A percentile compares a stretch with the other conserved stretches of the same genome.
Evolutionary conservation across 495 filamentous ascomycete genomes (phyloP).

Genomic region (Tuber calosporum): DNA sequence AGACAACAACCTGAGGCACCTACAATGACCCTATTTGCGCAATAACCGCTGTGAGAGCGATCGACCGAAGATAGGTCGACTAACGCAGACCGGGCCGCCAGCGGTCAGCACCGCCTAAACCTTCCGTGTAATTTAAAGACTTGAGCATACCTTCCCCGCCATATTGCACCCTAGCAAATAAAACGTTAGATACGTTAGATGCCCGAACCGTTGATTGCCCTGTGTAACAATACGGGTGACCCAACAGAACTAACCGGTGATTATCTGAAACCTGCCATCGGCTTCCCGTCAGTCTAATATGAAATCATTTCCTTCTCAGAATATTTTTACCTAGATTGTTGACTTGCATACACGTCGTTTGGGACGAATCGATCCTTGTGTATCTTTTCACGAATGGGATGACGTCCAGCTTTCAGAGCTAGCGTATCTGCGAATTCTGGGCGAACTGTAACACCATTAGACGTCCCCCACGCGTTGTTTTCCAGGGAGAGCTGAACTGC

Average conservation of each 20-base stretch:
- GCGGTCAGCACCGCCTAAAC: neutral
- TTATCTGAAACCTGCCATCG: constrained; percentile 62
- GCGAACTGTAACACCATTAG: constrained; percentile 46
- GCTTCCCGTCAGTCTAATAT: constrained; percentile 20
- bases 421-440: constrained; percentile 69
- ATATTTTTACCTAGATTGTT: constrained; percentile 52
- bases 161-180: constrained; percentile 70
- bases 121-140: neutral
- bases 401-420: constrained; percentile 70
- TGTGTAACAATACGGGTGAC: constrained; percentile 24
- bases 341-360: constrained; percentile 79
- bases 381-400: constrained; percentile 77
- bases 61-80: constrained; percentile 78
- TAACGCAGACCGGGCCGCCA: constrained; percentile 4
- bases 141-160: constrained; percentile 69
- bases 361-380: constrained; percentile 57
- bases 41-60: constrained; percentile 83
- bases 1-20: constrained; percentile 21
- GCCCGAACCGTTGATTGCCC: constrained; percentile 22
- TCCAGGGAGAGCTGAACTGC: constrained; percentile 20
- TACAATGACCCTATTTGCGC: constrained; percentile 81
- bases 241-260: constrained; percentile 51
- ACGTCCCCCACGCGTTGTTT: constrained; percentile 27
- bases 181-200: constrained; percentile 34
- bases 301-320: neutral